phyloP scores from a whole-genome alignment of 805 yeast genomes.

The Metschnikowia colocasiae region DNA sequence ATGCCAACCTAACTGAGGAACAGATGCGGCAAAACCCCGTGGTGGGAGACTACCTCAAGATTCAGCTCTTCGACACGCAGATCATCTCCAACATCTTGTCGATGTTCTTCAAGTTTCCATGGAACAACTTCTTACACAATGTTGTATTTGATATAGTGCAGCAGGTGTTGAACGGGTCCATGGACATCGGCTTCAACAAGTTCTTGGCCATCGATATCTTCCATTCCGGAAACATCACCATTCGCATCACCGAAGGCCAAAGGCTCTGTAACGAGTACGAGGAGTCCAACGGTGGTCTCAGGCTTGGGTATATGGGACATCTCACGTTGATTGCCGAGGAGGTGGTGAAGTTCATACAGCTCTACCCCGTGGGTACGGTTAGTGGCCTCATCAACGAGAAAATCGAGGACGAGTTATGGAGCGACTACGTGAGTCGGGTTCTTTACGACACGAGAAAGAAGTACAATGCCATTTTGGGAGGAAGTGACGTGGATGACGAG shows the following conservation, averaged over 20 bases:
- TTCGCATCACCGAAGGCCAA: constrained; percentile 44
- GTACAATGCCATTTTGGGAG: constrained; percentile 91
- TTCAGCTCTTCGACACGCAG: constrained; percentile 41
- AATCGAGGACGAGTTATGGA: constrained; percentile 58
- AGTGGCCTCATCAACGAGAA: constrained; percentile 37
- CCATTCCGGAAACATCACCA: constrained; percentile 42
- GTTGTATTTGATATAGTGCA: constrained; percentile 47
- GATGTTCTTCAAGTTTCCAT: constrained; percentile 45
- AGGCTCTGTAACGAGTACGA: constrained; percentile 31
- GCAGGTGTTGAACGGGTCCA: constrained; percentile 45
- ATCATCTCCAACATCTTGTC: constrained; percentile 38
- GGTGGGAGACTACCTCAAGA: constrained; percentile 42
- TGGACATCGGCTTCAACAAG: constrained; percentile 48
- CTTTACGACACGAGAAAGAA: constrained; percentile 87
- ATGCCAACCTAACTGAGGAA: constrained; percentile 41
- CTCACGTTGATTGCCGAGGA: constrained; percentile 32
- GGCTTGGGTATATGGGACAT: constrained; percentile 32
- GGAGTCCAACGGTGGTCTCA: constrained; percentile 24
- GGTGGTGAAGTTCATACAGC: constrained; percentile 29
- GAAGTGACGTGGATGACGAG: constrained; percentile 45
- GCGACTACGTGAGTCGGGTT: constrained; percentile 73
- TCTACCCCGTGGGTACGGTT: constrained; percentile 38
- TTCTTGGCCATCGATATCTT: constrained; percentile 56
- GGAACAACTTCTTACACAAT: constrained; percentile 47
- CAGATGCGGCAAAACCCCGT: constrained; percentile 42